Percentiles rank a stretch among this genome's conserved stretches.
These are phyloP conservation scores for Lagenaria siceraria DNA, from an alignment of 306 rosid species.

Conservation along the genomic window DNA sequence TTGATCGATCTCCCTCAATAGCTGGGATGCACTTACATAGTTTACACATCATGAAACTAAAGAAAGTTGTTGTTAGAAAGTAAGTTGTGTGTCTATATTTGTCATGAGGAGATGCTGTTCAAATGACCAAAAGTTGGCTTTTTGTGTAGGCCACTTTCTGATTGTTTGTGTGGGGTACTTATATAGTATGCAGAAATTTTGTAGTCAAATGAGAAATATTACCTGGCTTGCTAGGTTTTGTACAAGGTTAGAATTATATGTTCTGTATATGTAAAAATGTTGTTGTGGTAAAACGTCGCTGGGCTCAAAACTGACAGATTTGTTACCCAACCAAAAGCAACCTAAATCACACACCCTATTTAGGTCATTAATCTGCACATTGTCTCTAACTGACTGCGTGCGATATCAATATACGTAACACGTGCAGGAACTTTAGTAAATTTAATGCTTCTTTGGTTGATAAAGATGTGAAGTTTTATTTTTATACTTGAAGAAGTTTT, in stretches of 20 bases:
- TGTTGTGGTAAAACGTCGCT: background rate
- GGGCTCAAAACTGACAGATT: background rate
- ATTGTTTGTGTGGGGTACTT: background rate
- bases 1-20: conserved; percentile 11
- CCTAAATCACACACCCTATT: background rate
- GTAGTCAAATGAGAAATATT: background rate
- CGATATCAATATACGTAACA: background rate
- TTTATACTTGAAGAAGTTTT: conserved; percentile 24
- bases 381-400: background rate
- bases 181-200: conserved; percentile 6
- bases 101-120: background rate
- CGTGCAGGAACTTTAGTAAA: background rate
- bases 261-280: background rate
- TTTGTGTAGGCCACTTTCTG: conserved; percentile 24
- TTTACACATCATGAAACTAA: conserved; percentile 12
- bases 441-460: background rate
- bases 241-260: background rate
- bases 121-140: conserved; percentile 10
- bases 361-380: background rate
- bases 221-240: background rate
- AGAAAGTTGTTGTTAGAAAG: background rate
- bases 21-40: background rate
- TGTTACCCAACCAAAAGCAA: background rate
- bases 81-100: conserved; percentile 6
- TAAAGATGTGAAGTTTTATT: conserved; percentile 19